Evolutionary conservation across 768 basidiomycete genomes (phyloP).

Genomic region (Dioszegia aurantiaca): DNA sequence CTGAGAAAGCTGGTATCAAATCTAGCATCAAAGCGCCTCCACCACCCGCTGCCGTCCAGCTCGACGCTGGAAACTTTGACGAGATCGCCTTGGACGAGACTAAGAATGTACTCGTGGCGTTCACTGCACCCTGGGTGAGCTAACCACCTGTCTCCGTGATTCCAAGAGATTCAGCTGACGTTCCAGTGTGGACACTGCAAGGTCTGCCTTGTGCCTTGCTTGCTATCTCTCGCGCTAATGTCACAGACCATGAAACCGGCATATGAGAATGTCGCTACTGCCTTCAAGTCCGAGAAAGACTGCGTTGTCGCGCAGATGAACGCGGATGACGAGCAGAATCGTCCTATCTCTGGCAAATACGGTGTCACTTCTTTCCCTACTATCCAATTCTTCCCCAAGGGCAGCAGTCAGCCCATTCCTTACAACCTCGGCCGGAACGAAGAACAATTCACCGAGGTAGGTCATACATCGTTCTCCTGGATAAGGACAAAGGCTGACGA

Average conservation of each 20-base stretch:
- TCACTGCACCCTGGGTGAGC: slow-evolving; percentile 57
- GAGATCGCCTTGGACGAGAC: slow-evolving; percentile 65
- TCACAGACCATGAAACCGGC: slow-evolving; percentile 66
- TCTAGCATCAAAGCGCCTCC: slow-evolving; percentile 84
- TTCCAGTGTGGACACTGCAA: slow-evolving; percentile 97
- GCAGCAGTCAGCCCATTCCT: slow-evolving; percentile 57
- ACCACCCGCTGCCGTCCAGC: slow-evolving; percentile 64
- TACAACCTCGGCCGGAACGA: slow-evolving; percentile 69
- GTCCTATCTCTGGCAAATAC: slow-evolving; percentile 66
- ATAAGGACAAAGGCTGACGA: not conserved
- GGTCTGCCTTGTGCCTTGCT: slow-evolving; percentile 17
- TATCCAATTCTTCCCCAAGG: slow-evolving; percentile 86
- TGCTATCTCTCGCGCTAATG: not conserved
- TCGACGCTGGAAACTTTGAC: slow-evolving; percentile 73
- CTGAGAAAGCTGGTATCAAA: slow-evolving; percentile 72
- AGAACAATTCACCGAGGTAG: slow-evolving; percentile 48
- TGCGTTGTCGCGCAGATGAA: slow-evolving; percentile 88
- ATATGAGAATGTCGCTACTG: slow-evolving; percentile 76
- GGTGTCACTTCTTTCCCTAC: slow-evolving; percentile 82
- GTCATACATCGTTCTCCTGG: slow-evolving; percentile 8
- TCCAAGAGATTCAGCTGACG: slow-evolving; percentile 1
- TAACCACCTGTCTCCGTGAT: not conserved
- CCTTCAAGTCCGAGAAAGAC: slow-evolving; percentile 72
- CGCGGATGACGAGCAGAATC: slow-evolving; percentile 79
- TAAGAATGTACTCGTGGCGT: slow-evolving; percentile 77